phyloP scores from a whole-genome alignment of 169 alveolate genomes.

The Plasmodium yoelii region DNA sequence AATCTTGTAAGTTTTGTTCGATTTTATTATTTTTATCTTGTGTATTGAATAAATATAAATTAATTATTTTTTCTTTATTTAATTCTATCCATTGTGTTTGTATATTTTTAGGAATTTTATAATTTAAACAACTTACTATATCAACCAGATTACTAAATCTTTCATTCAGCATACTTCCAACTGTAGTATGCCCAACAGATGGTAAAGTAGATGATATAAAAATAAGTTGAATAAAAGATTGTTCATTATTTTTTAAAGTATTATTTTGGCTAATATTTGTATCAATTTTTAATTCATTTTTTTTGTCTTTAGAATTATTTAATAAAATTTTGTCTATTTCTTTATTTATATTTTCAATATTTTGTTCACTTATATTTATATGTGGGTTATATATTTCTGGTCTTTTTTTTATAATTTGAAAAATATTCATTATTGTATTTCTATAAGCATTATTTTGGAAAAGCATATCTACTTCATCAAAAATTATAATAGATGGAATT shows the following conservation, averaged over 20 bases:
- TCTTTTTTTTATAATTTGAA: slow-evolving; percentile 78
- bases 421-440: slow-evolving; percentile 82
- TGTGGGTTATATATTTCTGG: slow-evolving; percentile 83
- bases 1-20: slow-evolving; percentile 20
- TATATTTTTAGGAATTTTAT: slow-evolving; percentile 49
- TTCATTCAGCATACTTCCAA: slow-evolving; percentile 84
- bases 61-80: slow-evolving; percentile 52
- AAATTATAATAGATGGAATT: slow-evolving; percentile 81
- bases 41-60: slow-evolving; percentile 14
- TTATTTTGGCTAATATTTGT: too few species aligned
- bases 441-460: slow-evolving; percentile 84
- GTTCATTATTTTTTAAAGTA: slow-evolving; percentile 5
- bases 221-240: slow-evolving; percentile 81
- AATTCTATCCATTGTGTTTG: slow-evolving; percentile 70
- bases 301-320: background rate
- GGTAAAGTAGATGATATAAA: slow-evolving; percentile 82
- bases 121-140: slow-evolving; percentile 41
- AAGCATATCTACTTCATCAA: slow-evolving; percentile 85
- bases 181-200: slow-evolving; percentile 82
- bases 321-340: slow-evolving; percentile 16
- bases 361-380: slow-evolving; percentile 26
- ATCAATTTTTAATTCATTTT: too few species aligned
- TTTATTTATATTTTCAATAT: slow-evolving; percentile 24
- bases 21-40: background rate
- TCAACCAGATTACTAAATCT: slow-evolving; percentile 74